Percentiles rank a stretch among this genome's conserved stretches.
Evolutionary conservation across 495 filamentous ascomycete species (phyloP).

Genomic region (Lineolata rhizophorae): DNA sequence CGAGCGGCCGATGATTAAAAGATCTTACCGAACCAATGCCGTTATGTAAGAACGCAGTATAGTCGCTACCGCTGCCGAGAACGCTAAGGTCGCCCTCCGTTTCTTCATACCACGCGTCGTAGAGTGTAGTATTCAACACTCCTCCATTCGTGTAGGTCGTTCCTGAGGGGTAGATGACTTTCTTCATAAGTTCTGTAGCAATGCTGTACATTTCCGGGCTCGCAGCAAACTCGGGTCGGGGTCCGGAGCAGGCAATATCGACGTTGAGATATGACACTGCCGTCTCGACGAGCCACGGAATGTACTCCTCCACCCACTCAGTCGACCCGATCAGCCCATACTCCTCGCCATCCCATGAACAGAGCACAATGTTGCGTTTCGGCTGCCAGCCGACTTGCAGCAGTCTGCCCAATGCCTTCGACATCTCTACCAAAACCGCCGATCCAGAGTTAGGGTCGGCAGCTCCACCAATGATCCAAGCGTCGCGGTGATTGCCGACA

Average conservation of each 20-base stretch:
- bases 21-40: constrained; percentile 11
- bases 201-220: constrained; percentile 12
- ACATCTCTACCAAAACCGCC: constrained; percentile 21
- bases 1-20: neutral
- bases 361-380: constrained; percentile 14
- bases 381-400: constrained; percentile 24
- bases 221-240: constrained; percentile 9
- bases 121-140: constrained; percentile 18
- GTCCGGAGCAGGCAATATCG: constrained; percentile 33
- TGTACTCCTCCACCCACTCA: constrained; percentile 18
- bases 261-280: constrained; percentile 43
- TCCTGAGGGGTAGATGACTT: constrained; percentile 12
- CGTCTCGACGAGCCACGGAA: constrained; percentile 12
- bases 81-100: constrained; percentile 11
- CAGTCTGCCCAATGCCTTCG: constrained; percentile 21
- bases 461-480: constrained; percentile 23
- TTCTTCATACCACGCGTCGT: constrained; percentile 12
- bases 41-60: constrained; percentile 13
- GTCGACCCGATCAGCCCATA: constrained; percentile 30
- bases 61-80: constrained; percentile 14
- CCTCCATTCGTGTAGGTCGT: constrained; percentile 16
- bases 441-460: constrained; percentile 24
- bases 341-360: constrained; percentile 18
- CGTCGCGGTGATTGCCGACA: constrained; percentile 18
- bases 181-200: constrained; percentile 9